Base-by-base conservation (phyloP, 2,329 filamentous ascomycete genomes). In the Aspergillus brasiliensis region DNA sequence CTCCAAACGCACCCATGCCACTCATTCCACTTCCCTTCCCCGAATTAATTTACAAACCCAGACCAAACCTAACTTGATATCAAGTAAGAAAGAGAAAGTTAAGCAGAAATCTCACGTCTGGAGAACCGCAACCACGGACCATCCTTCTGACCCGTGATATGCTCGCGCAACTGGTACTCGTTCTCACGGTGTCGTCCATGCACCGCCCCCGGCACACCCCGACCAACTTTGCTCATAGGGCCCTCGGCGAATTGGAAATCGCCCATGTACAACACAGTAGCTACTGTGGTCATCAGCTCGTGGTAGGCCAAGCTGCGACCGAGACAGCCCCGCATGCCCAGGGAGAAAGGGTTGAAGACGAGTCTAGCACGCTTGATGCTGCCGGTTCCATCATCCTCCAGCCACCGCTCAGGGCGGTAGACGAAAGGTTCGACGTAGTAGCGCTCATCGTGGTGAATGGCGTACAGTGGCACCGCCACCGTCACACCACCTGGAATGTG, bases 371-470 rank as follows among this genome's bases (percentile, higher is more conserved):
- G 47, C 47, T 51, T 51, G 44, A 34, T 51, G 23, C 13, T 34
- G 44, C 11, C 51, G 5, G 8, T 28, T 6, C 47, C n/a, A 3
- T 46, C 25, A 17, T 46, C 7, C 17, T 58, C 8, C 11, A 58
- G 28, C 40, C 51, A 58, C 13, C 57, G 40, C 57, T 59, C 51
- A 1, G 57, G 57, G 1, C 44, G 37, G 21, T 55, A 59, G 31
- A 3, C 27, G 13, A 37, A 38, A 3, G 57, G 23, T 13, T 58
- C 13, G 3, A 4, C 15, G 23, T 46, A 58, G 10, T 17, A 17
- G 2, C 21, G 17, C 3, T 7, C 28, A 17, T 59, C 37, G 2
- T 51, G 47, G 1, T 51, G 47, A 0, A 51, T 23, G 5, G 47
- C 47, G 8, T 51, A 51, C 8, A 51, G 23, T n/a, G 21, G 21